These are phyloP conservation scores for Pycnococcus provasolii DNA, from an alignment of 139 green algal genomes.

Conservation along the genomic window DNA sequence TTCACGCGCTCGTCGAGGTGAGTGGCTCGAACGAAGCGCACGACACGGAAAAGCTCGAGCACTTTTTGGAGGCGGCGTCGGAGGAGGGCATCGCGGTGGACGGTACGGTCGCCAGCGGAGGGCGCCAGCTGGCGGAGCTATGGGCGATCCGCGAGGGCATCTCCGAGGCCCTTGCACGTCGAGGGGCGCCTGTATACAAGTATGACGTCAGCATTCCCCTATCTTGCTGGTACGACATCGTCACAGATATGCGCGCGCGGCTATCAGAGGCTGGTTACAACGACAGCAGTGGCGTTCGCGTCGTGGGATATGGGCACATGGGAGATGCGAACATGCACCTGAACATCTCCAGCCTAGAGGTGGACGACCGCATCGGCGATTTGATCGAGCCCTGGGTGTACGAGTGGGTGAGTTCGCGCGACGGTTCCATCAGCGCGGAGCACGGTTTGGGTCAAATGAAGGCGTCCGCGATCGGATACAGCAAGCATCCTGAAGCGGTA, in stretches of 20 bases:
- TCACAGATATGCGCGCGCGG: constrained; percentile 51
- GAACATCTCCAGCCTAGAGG: constrained; percentile 56
- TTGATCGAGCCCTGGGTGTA: constrained; percentile 92
- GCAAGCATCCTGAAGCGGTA: constrained; percentile 54
- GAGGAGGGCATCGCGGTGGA: constrained; percentile 32
- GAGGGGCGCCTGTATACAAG: constrained; percentile 56
- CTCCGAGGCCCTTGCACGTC: constrained; percentile 58
- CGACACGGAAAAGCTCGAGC: constrained; percentile 64
- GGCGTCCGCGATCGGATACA: constrained; percentile 55
- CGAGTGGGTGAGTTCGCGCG: constrained; percentile 52
- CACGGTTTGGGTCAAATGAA: constrained; percentile 94
- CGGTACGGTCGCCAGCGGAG: constrained; percentile 34
- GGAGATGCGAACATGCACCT: constrained; percentile 95
- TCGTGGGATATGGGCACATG: constrained; percentile 89
- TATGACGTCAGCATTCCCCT: constrained; percentile 68
- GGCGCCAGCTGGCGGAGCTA: constrained; percentile 37
- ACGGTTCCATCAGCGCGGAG: constrained; percentile 87
- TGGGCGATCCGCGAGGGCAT: constrained; percentile 83
- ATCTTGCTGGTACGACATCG: constrained; percentile 63
- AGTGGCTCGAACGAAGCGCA: constrained; percentile 38
- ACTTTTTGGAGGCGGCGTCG: constrained; percentile 45
- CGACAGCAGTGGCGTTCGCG: not conserved
- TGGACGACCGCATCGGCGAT: constrained; percentile 36
- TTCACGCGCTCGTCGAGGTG: constrained; percentile 90
- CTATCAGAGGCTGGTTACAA: not conserved